Conservation (phyloP, 352 stramenopile genomes). For the Phytophthora pisi region DNA sequence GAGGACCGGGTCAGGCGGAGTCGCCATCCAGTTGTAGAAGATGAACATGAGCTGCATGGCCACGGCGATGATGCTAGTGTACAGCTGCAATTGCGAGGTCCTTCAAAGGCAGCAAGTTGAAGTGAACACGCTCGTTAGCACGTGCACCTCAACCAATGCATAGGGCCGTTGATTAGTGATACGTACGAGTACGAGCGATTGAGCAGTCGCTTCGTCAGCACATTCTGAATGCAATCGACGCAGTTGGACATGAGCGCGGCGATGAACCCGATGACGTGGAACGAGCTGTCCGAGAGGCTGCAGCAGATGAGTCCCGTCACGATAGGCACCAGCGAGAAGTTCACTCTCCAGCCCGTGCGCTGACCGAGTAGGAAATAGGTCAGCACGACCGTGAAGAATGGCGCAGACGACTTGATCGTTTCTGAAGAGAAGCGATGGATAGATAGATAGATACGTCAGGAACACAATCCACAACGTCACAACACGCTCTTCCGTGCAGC, state of each 20-base stretch:
- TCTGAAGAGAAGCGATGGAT: conserved; percentile 44
- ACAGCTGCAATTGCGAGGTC: conserved; percentile 88
- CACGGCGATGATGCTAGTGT: conserved; percentile 88
- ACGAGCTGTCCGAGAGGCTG: conserved; percentile 85
- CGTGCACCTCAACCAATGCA: not conserved
- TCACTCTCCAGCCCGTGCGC: conserved; percentile 82
- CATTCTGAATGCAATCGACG: conserved; percentile 93
- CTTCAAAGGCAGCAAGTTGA: conserved; percentile 29
- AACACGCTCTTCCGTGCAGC: conserved; percentile 5
- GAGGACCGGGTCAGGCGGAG: conserved; percentile 31
- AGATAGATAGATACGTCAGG: conserved; percentile 1
- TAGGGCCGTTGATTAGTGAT: too few relatives aligned
- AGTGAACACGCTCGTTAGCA: not conserved
- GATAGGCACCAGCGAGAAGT: conserved; percentile 88
- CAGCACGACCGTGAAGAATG: conserved; percentile 91
- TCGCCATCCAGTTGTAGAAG: conserved; percentile 63
- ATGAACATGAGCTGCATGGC: conserved; percentile 87
- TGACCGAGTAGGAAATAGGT: conserved; percentile 86
- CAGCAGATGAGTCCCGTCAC: conserved; percentile 87
- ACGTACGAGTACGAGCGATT: conserved; percentile 81
- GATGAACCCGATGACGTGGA: conserved; percentile 89
- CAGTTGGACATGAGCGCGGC: conserved; percentile 91
- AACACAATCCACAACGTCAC: conserved; percentile 23
- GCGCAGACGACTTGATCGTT: conserved; percentile 93
- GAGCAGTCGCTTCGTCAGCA: conserved; percentile 90